phyloP scores from a whole-genome alignment of 805 yeast genomes.

The Candida montana region DNA sequence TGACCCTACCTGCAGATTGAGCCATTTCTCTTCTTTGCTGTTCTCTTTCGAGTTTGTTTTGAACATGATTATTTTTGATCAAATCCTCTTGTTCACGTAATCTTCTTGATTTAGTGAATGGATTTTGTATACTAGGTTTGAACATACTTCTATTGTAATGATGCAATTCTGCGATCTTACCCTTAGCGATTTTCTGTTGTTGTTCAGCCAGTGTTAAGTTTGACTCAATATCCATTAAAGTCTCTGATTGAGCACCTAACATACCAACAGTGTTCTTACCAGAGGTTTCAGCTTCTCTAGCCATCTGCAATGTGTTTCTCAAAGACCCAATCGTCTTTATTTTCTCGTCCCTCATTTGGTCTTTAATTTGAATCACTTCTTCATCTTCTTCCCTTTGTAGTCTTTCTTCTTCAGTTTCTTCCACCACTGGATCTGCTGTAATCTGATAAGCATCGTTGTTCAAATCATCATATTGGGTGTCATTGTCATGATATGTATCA shows the following conservation, averaged over 20 bases:
- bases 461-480: conserved; percentile 14
- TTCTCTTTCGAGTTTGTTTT: conserved; percentile 59
- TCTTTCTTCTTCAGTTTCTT: conserved; percentile 26
- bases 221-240: conserved; percentile 73
- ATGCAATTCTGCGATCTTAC: conserved; percentile 72
- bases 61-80: conserved; percentile 54
- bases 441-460: conserved; percentile 18
- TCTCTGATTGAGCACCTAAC: conserved; percentile 90
- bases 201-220: conserved; percentile 72
- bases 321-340: conserved; percentile 84
- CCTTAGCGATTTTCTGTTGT: conserved; percentile 78
- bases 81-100: conserved; percentile 68
- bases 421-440: conserved; percentile 23
- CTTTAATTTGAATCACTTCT: conserved; percentile 81
- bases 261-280: conserved; percentile 84
- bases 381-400: conserved; percentile 63
- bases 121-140: conserved; percentile 76
- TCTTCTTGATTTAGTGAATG: conserved; percentile 79
- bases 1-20: conserved; percentile 64
- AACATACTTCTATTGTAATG: conserved; percentile 77
- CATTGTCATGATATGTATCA: conserved; percentile 9
- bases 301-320: conserved; percentile 70
- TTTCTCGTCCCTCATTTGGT: conserved; percentile 76
- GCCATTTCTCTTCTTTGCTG: conserved; percentile 53
- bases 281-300: conserved; percentile 65